Conservation (phyloP, 352 stramenopile species). For the Globisporangium megalacanthum region DNA sequence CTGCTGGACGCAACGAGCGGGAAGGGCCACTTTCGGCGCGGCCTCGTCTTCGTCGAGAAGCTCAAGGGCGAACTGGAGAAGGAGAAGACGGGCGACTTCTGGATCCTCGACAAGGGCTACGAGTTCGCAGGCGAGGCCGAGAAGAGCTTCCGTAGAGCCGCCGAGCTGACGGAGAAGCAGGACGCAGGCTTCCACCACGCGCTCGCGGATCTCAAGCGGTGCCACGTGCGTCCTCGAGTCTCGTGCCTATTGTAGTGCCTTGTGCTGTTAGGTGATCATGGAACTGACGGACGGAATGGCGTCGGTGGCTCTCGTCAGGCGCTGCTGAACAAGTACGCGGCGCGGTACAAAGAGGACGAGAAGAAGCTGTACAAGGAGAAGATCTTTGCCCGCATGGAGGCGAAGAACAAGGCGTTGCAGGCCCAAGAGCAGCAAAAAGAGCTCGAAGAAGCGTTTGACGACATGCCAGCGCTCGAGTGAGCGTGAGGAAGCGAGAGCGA, state of each 20-base stretch:
- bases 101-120: conserved; percentile 83
- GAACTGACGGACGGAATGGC: too few relatives aligned
- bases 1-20: conserved; percentile 46
- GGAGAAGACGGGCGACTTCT: conserved; percentile 77
- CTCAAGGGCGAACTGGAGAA: conserved; percentile 77
- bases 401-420: conserved; percentile 76
- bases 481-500: background rate
- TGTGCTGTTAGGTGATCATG: background rate
- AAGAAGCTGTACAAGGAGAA: conserved; percentile 89
- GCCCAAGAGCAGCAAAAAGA: conserved; percentile 61
- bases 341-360: conserved; percentile 81
- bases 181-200: conserved; percentile 57
- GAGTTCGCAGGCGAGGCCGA: conserved; percentile 67
- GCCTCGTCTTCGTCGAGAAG: conserved; percentile 77
- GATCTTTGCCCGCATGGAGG: conserved; percentile 81
- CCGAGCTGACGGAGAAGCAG: conserved; percentile 30
- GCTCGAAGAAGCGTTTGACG: conserved; percentile 66
- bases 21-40: conserved; percentile 79
- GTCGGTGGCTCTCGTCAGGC: conserved; percentile 13
- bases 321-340: conserved; percentile 46
- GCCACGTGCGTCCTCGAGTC: conserved; percentile 23
- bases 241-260: background rate
- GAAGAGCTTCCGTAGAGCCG: conserved; percentile 61
- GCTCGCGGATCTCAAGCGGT: conserved; percentile 61
- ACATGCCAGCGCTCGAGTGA: conserved; percentile 82